Base-by-base conservation (phyloP, 257 asterid genomes). In the Craterostigma plantagineum region DNA sequence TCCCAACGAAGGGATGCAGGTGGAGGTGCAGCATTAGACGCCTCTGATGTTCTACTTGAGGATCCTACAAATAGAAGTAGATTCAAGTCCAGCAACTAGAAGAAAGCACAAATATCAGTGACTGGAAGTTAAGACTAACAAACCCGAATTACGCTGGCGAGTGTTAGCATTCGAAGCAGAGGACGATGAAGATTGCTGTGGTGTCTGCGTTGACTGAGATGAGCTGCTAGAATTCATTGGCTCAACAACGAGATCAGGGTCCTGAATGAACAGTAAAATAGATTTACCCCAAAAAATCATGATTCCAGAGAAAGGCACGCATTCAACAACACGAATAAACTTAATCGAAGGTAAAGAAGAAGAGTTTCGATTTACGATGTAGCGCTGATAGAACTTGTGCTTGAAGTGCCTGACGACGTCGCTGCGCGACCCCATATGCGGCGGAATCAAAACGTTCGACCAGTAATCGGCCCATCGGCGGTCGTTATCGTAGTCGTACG, bases 401-500 rank as follows among this genome's bases (percentile, higher is more conserved):
- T 87, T 79, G 80, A 71, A 87, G 76, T 82, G 93, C 13, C 69
- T 45, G 43, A 69, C 77, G 61, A 81, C 91, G 57, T 78, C 93
- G 55, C 55, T 48, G 42, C 90, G 84, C 51, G 95, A 73, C 42
- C 76, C 77, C 84, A 86, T 65, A 52, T 69, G 74, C 0, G 97
- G 95, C 34, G 95, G 97, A 53, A 87, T 79, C 18, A 87, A 82
- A n/a, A 87, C 72, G 59, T 87, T 76, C 40, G 95, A 81, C 97
- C 97, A 81, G 44, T 87, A 87, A 33, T 68, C 93, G 49, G 82
- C 65, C 95, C 95, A 87, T 56, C 75, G 75, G 0, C 84, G 40
- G 60, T 87, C 97, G 68, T 54, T 64, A 9, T 81, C 97, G 73
- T 87, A 79, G 54, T 82, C 95, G 62, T 70, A 82, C 10, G 92